Evolutionary conservation across 345 rosid species (phyloP), one percentile per base, ranked within the genome.

Genomic region (Microcos paniculata): DNA sequence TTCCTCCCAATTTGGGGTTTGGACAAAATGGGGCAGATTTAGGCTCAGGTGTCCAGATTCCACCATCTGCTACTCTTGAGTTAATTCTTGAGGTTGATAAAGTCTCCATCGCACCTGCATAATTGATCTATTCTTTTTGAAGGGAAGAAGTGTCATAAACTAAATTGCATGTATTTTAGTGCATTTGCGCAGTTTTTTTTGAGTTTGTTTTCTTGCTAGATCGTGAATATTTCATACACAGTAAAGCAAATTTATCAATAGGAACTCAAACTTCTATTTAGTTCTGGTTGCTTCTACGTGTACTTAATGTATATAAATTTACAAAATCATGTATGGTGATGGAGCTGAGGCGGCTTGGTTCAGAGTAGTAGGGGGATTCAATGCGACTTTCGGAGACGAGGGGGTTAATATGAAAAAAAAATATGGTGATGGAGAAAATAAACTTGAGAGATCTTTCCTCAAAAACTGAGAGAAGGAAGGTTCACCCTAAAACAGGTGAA

Each of bases 31-130:
- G 96, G 24, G 84, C 90, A 8, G 94, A 91, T 62, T 76, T 95
- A 6, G 97, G 92, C 26, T 55, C 87, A 3, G 93, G 85, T 57
- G 18, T 76, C n/a, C 96, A 82, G 81, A 88, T 95, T 63, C 97
- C 94, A 8, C 88, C 96, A 0, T 78, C 40, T 71, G 87, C 94
- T 0, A 82, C 91, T 16, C 81, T 95, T n/a, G 97, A 91, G 79
- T 95, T 87, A 78, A 35, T 90, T 75, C 85, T 93, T 70, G 89
- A 93, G 82, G 86, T 93, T 75, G 96, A 91, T 2, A 93, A 81
- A 86, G 98, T 91, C 67, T 95, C 96, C 16, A 89, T 95, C 76
- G 97, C 99, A 26, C 96, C 98, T 19, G 94, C 99, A 75, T 95
- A 82, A 86, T 35, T 7, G 6, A 35, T 35, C 6, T 7, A 35